A percentile compares a stretch with the other conserved stretches of the same genome.
Conservation (phyloP, 2,329 filamentous ascomycete genomes). For the Pseudocercospora fijiensis region DNA sequence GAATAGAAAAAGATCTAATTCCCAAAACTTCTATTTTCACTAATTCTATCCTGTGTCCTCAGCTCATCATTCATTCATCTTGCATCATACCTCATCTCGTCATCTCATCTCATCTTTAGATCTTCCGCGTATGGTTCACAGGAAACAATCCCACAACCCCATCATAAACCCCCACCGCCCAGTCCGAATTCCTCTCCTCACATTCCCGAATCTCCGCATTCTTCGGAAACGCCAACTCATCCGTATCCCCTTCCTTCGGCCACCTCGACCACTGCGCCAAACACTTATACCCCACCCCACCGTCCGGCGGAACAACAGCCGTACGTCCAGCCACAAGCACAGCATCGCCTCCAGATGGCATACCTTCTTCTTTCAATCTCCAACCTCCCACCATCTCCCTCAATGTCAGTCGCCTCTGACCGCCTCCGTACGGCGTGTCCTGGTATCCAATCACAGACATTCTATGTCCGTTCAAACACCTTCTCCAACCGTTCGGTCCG, state of each 20-base stretch:
- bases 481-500: conserved; percentile 76
- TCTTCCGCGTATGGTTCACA: conserved; percentile 64
- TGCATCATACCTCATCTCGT: conserved; percentile 1
- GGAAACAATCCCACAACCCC: conserved; percentile 78
- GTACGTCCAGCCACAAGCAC: conserved; percentile 4
- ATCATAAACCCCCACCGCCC: conserved; percentile 85
- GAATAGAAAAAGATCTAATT: background rate
- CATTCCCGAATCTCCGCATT: conserved; percentile 80
- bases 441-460: conserved; percentile 80
- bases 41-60: background rate
- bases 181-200: conserved; percentile 86
- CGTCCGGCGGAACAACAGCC: conserved; percentile 65
- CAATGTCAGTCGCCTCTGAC: conserved; percentile 66
- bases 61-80: conserved; percentile 1
- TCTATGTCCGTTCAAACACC: conserved; percentile 76
- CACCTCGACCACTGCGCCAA: conserved; percentile 69
- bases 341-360: background rate
- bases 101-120: conserved; percentile 18
- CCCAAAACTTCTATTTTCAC: background rate
- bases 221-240: conserved; percentile 82
- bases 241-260: conserved; percentile 64
- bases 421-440: conserved; percentile 57
- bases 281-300: conserved; percentile 60
- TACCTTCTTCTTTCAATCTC: conserved; percentile 56
- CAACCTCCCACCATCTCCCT: conserved; percentile 76